phyloP scores from a whole-genome alignment of 257 asterid species.

The Plantago elongata region DNA sequence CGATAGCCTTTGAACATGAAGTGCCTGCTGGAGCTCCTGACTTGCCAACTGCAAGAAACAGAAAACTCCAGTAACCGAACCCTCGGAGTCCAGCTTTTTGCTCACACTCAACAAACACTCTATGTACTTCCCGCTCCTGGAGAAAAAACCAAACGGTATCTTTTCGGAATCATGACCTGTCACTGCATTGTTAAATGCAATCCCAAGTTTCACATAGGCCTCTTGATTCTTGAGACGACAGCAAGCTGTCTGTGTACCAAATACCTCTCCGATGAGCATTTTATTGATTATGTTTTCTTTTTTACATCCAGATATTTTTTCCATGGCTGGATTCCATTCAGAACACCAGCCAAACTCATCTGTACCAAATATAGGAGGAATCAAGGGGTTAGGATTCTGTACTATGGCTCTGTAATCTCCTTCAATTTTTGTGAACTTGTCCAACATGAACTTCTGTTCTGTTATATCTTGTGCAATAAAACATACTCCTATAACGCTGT shows the following conservation, averaged over 20 bases:
- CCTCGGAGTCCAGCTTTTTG: conserved; percentile 69
- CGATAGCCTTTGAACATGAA: conserved; percentile 70
- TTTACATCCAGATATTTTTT: conserved; percentile 66
- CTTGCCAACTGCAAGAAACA: conserved; percentile 95
- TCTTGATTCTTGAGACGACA: conserved; percentile 86
- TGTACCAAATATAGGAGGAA: conserved; percentile 90
- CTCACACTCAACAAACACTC: conserved; percentile 79
- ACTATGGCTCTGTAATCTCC: conserved; percentile 85
- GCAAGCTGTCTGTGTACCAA: conserved; percentile 53
- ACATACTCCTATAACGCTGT: conserved; percentile 85
- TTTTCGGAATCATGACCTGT: conserved; percentile 71
- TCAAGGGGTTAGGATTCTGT: conserved; percentile 84
- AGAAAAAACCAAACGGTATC: conserved; percentile 60
- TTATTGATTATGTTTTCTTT: conserved; percentile 72
- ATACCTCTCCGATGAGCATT: conserved; percentile 90
- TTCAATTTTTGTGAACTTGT: conserved; percentile 88
- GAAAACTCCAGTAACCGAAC: conserved; percentile 70
- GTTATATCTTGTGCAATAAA: conserved; percentile 92
- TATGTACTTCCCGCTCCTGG: conserved; percentile 59
- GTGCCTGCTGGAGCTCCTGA: conserved; percentile 90
- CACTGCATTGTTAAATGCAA: conserved; percentile 67
- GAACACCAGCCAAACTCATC: conserved; percentile 97
- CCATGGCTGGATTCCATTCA: conserved; percentile 96
- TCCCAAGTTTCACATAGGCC: conserved; percentile 67
- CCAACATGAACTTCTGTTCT: conserved; percentile 76